Base-by-base conservation (phyloP, 495 filamentous ascomycete species). In the Zalerion maritima region DNA sequence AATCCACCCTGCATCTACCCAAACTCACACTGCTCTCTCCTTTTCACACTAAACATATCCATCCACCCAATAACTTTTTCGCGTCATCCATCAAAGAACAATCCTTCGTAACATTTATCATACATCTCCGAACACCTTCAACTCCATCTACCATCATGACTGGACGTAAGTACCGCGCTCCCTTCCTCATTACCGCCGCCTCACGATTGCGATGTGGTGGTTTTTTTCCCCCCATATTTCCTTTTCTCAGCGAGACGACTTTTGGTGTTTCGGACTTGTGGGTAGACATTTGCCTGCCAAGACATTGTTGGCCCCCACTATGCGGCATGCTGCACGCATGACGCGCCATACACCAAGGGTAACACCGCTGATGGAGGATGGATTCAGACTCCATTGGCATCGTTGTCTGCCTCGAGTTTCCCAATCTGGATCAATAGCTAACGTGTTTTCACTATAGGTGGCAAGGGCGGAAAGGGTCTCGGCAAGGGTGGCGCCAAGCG, bases 401-500 rank as follows among this genome's bases (percentile, higher is more conserved):
- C n/a, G 28, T 34, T 31, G 17, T 31, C 18, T 4, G 28, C 20
- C 16, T 29, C 29, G 20, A 32, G 20, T 35, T 4, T 9, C 11
- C 19, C 21, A n/a, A 3, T 21, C 7, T 24, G 14, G 1, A 18
- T 22, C 18, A 26, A 22, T 27, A 17, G 28, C 40, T 55, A 34
- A 52, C 39, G 25, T 34, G 10, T 22, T 22, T 26, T 41, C 29
- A 42, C 21, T 35, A 49, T 39, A 81, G 77, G 77, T 45, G 77
- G 77, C 41, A 82, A 82, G 64, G 81, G 81, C 44, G 81, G 81
- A 52, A 87, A 87, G 59, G 81, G 81, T 45, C 78, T 83, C 43
- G 81, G 81, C 60, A 87, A 87, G 74, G 81, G 81, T 55, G 71
- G 71, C 45, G 71, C 71, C 67, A 94, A 94, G 79, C 86, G 86